Base-by-base conservation (phyloP, 768 basidiomycete species). In the Cantharellus anzutake region DNA sequence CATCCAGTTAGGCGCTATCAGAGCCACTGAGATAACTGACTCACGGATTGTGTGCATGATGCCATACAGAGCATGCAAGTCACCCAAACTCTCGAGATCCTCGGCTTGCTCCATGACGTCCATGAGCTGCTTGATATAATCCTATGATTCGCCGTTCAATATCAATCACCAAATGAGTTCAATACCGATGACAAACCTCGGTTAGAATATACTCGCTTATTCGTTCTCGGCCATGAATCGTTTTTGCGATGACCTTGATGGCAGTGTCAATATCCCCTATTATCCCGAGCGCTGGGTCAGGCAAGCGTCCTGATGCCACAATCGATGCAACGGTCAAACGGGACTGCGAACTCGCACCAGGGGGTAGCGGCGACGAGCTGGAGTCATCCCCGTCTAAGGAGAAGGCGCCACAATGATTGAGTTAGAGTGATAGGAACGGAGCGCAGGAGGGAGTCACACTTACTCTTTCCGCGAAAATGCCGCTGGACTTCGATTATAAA, bases 21-120 rank as follows among this genome's bases (percentile, higher is more conserved):
- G 52, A 11, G 52, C 14, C 52, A 7, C 35, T 11, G 52, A 37
- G 7, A 37, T 11, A 37, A 55, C 11, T 7, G 1, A 55, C 84
- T 67, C 72, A 97, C 94, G 73, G 66, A 98, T 93, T 20, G 89
- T 86, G 70, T 96, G 91, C 83, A 93, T 91, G 62, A 96, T 77
- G 65, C 80, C 81, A 72, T 88, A 96, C 50, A 98, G 70, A 2
- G 87, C 82, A 73, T 97, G 94, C 59, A 99, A 71, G 66, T 92
- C 90, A 60, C 86, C 82, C 63, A 98, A 70, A 66, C 80, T 86
- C 72, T 99, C 93, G 67, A 93, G 73, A 68, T 97, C 93, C 73
- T 98, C 94, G 41, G 94, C 92, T 64, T 82, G 81, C 61, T 81
- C 76, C 71, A 96, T 78, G 52, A 96, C 83, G 59, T 83, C 79